Conservation (phyloP, 805 yeast genomes). For the Candida multigemmis region DNA sequence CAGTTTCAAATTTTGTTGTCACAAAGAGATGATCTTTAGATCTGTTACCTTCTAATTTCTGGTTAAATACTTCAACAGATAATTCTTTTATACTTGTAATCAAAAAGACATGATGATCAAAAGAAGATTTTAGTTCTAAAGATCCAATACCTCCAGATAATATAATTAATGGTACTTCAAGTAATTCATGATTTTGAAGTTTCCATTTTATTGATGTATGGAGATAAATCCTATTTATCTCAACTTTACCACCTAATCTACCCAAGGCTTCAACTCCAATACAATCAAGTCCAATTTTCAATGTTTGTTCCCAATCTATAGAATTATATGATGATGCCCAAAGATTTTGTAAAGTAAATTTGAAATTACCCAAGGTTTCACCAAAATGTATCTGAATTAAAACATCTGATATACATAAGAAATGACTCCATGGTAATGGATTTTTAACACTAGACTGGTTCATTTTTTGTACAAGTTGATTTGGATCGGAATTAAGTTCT, state of each 20-base stretch:
- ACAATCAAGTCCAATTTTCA: slow-evolving; percentile 50
- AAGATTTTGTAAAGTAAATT: slow-evolving; percentile 43
- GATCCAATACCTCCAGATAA: slow-evolving; percentile 47
- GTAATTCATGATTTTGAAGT: slow-evolving; percentile 24
- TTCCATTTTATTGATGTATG: slow-evolving; percentile 72
- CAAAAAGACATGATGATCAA: slow-evolving; percentile 82
- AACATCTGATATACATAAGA: slow-evolving; percentile 33
- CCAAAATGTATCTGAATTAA: slow-evolving; percentile 68
- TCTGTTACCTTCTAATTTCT: slow-evolving; percentile 40
- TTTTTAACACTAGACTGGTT: slow-evolving; percentile 2
- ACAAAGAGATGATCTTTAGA: slow-evolving; percentile 57
- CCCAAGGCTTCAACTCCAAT: slow-evolving; percentile 56
- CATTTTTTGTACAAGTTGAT: background rate
- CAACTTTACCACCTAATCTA: slow-evolving; percentile 67
- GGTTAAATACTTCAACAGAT: slow-evolving; percentile 57
- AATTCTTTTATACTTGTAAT: slow-evolving; percentile 44
- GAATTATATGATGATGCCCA: slow-evolving; percentile 68
- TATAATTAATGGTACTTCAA: slow-evolving; percentile 60
- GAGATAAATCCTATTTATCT: slow-evolving; percentile 38
- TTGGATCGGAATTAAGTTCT: background rate
- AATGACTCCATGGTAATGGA: too few species aligned
- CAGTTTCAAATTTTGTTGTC: slow-evolving; percentile 36
- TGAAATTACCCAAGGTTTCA: slow-evolving; percentile 65
- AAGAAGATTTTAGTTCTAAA: slow-evolving; percentile 52
- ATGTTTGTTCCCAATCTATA: slow-evolving; percentile 60